Evolutionary conservation across 495 filamentous ascomycete species (phyloP).

Genomic region (Hyaloscypha variabilis): DNA sequence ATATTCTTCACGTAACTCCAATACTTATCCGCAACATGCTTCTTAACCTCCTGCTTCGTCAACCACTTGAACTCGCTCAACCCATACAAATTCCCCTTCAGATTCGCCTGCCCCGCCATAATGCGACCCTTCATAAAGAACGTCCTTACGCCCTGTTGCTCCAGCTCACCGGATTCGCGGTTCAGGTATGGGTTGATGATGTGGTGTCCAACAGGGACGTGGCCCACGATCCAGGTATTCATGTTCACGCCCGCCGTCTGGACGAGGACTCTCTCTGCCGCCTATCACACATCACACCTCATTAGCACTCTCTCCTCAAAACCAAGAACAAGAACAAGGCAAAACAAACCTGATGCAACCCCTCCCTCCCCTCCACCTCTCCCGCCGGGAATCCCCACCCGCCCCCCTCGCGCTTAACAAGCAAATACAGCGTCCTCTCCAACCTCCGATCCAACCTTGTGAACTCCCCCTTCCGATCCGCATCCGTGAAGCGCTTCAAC

Average conservation of each 20-base stretch:
- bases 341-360: slow-evolving; percentile 73
- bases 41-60: slow-evolving; percentile 80
- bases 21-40: slow-evolving; percentile 63
- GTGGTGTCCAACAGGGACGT: slow-evolving; percentile 83
- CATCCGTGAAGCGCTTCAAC: slow-evolving; percentile 71
- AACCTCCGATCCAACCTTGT: slow-evolving; percentile 77
- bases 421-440: slow-evolving; percentile 80
- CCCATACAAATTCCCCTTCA: slow-evolving; percentile 70
- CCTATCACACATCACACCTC: slow-evolving; percentile 63
- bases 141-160: slow-evolving; percentile 67
- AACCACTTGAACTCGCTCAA: slow-evolving; percentile 90
- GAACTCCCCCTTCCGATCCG: slow-evolving; percentile 73
- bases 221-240: slow-evolving; percentile 98
- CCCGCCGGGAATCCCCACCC: slow-evolving; percentile 80
- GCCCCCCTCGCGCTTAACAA: slow-evolving; percentile 71
- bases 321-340: background rate
- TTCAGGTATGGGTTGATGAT: slow-evolving; percentile 47
- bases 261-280: slow-evolving; percentile 74
- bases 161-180: slow-evolving; percentile 32
- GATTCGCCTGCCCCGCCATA: slow-evolving; percentile 91
- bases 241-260: slow-evolving; percentile 88
- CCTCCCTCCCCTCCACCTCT: slow-evolving; percentile 67
- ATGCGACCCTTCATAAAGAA: slow-evolving; percentile 97
- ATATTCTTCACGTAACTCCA: slow-evolving; percentile 77
- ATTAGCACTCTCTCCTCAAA: slow-evolving; percentile 3